A percentile compares a stretch with the other conserved stretches of the same genome.
These are phyloP conservation scores for Saccharum officinarum DNA, from an alignment of 176 grass and related monocot species.

Conservation along the genomic window DNA sequence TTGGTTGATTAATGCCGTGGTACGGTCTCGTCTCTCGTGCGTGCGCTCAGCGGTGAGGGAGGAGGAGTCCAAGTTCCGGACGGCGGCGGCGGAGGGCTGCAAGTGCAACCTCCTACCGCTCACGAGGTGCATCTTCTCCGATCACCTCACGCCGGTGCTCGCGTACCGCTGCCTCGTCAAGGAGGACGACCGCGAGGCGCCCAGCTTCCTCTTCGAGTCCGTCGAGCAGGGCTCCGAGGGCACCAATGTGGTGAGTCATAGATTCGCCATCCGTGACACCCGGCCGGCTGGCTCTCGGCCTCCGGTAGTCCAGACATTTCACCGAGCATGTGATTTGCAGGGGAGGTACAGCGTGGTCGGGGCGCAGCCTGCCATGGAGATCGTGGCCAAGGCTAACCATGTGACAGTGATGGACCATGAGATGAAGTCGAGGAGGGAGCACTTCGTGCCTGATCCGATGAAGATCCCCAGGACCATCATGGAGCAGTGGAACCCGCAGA, in stretches of 20 bases:
- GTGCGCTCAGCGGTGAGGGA: constrained; percentile 48
- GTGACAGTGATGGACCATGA: constrained; percentile 77
- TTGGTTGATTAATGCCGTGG: background rate
- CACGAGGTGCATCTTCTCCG: constrained; percentile 74
- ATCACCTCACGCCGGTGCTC: constrained; percentile 82
- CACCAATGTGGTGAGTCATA: constrained; percentile 64
- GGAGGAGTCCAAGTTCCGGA: constrained; percentile 53
- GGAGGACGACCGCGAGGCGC: constrained; percentile 85
- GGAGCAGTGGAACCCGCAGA: constrained; percentile 71
- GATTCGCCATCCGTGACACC: background rate
- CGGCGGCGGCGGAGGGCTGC: constrained; percentile 47
- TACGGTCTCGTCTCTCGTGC: background rate
- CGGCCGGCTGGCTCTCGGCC: background rate
- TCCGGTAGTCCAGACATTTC: background rate
- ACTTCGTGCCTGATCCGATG: constrained; percentile 65
- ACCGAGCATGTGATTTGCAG: constrained; percentile 27
- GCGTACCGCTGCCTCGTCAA: constrained; percentile 92
- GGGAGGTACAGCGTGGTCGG: constrained; percentile 91
- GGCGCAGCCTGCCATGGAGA: constrained; percentile 80
- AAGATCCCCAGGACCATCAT: constrained; percentile 68
- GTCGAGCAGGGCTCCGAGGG: constrained; percentile 85
- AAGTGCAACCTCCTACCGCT: constrained; percentile 69
- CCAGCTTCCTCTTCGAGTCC: constrained; percentile 95
- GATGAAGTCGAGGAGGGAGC: constrained; percentile 57
- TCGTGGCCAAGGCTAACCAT: constrained; percentile 69